phyloP scores from a whole-genome alignment of 2,329 filamentous ascomycete genomes.

The Fusarium duplospermum region DNA sequence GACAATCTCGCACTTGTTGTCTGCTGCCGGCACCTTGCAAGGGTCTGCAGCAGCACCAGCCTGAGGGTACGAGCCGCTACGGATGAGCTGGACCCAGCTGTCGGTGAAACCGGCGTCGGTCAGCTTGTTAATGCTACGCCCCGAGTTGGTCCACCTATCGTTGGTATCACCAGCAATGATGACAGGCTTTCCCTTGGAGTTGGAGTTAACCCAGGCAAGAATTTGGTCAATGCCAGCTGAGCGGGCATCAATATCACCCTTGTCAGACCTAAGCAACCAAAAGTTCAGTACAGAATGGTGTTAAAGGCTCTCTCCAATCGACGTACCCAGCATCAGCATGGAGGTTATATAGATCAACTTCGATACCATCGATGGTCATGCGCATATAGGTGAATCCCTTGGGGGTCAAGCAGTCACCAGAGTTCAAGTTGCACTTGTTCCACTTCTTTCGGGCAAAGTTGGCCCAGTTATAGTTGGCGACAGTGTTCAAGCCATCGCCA shows the following conservation, averaged over 20 bases:
- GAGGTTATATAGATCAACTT: conserved; percentile 57
- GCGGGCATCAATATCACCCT: conserved; percentile 64
- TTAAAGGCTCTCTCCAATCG: neutral
- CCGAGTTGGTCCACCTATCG: conserved; percentile 66
- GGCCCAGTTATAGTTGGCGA: conserved; percentile 69
- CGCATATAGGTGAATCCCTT: conserved; percentile 79
- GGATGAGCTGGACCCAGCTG: conserved; percentile 68
- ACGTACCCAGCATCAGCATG: conserved; percentile 51
- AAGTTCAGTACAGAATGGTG: neutral
- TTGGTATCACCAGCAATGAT: conserved; percentile 75
- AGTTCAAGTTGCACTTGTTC: conserved; percentile 67
- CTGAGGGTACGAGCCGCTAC: conserved; percentile 58
- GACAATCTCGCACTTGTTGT: conserved; percentile 70
- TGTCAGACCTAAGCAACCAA: neutral
- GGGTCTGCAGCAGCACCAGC: conserved; percentile 50
- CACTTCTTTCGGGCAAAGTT: conserved; percentile 67
- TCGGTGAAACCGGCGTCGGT: conserved; percentile 66
- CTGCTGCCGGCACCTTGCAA: conserved; percentile 69
- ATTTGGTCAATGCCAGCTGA: conserved; percentile 70
- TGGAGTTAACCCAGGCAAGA: conserved; percentile 64
- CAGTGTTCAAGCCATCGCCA: conserved; percentile 72
- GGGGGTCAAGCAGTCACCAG: conserved; percentile 73
- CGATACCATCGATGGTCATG: conserved; percentile 63
- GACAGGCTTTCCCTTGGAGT: conserved; percentile 70
- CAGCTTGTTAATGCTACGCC: conserved; percentile 61